A percentile compares a stretch with the other conserved stretches of the same genome.
These are phyloP conservation scores for Penstemon eatonii DNA, from an alignment of 257 asterid genomes.

Conservation along the genomic window DNA sequence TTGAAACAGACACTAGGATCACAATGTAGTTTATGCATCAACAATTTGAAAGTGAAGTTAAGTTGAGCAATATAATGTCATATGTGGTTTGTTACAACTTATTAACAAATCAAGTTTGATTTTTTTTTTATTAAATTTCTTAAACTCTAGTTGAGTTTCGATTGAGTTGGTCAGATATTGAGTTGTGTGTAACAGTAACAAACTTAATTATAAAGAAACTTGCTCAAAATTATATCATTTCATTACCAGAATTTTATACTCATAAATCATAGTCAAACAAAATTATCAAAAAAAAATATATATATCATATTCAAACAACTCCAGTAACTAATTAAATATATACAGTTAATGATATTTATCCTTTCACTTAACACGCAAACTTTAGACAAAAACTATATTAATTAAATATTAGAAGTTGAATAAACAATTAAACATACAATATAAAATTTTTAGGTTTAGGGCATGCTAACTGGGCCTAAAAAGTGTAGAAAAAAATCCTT, in stretches of 20 bases:
- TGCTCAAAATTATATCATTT: neutral
- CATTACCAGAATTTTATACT: neutral
- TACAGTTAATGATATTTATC: neutral
- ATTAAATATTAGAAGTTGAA: constrained; percentile 23
- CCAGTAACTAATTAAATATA: neutral
- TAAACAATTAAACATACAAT: neutral
- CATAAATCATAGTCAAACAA: too few species aligned
- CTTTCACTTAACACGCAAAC: neutral
- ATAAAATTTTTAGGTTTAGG: neutral
- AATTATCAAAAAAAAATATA: neutral
- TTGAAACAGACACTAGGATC: too few species aligned
- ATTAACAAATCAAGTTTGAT: too few species aligned
- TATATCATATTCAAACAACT: neutral
- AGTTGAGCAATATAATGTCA: too few species aligned
- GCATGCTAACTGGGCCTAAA: constrained; percentile 10
- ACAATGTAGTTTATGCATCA: too few species aligned
- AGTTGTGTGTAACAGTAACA: neutral
- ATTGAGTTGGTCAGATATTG: too few species aligned
- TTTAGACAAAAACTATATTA: neutral
- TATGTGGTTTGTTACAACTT: too few species aligned
- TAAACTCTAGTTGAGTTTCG: too few species aligned
- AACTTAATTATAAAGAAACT: neutral
- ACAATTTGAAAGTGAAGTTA: too few species aligned
- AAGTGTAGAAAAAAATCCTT: constrained; percentile 21
- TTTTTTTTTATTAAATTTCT: too few species aligned